Percentiles rank a stretch among this genome's conserved stretches.
Evolutionary conservation across 2,329 filamentous ascomycete genomes (phyloP).

Genomic region (Chalaropsis ovoidea): DNA sequence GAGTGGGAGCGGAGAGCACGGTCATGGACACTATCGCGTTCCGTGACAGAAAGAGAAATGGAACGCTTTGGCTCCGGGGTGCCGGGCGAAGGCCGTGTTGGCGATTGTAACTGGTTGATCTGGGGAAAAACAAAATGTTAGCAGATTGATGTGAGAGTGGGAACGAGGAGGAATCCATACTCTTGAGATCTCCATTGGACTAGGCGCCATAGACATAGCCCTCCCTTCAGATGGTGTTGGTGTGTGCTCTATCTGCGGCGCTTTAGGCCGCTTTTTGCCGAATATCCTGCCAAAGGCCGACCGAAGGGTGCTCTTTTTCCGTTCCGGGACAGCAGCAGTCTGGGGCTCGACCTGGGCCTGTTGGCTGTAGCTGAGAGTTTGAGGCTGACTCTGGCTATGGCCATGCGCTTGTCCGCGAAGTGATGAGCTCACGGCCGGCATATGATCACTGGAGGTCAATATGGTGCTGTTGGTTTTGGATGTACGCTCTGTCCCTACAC

Average conservation of each 20-base stretch:
- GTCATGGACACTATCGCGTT: constrained; percentile 52
- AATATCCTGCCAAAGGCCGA: constrained; percentile 49
- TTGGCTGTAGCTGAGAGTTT: background rate
- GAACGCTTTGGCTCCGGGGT: constrained; percentile 42
- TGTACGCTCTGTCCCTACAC: constrained; percentile 18
- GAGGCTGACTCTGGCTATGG: constrained; percentile 6
- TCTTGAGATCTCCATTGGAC: background rate
- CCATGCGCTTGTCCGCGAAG: background rate
- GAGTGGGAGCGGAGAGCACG: constrained; percentile 53
- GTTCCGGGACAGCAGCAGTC: constrained; percentile 34
- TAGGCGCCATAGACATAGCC: background rate
- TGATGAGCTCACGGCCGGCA: constrained; percentile 14
- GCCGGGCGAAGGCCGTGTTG: background rate
- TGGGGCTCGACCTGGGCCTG: constrained; percentile 29
- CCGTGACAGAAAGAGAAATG: constrained; percentile 49
- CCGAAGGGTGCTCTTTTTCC: constrained; percentile 50
- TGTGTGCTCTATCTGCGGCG: constrained; percentile 29
- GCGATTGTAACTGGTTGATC: background rate
- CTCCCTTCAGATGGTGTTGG: constrained; percentile 24
- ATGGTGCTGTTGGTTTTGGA: constrained; percentile 17
- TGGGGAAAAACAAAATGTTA: background rate
- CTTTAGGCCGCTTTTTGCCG: constrained; percentile 42
- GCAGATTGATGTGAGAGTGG: background rate
- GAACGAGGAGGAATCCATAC: constrained; percentile 1
- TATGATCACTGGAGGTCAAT: background rate